phyloP scores from a whole-genome alignment of 495 filamentous ascomycete genomes.

The Penicillium paradoxum region DNA sequence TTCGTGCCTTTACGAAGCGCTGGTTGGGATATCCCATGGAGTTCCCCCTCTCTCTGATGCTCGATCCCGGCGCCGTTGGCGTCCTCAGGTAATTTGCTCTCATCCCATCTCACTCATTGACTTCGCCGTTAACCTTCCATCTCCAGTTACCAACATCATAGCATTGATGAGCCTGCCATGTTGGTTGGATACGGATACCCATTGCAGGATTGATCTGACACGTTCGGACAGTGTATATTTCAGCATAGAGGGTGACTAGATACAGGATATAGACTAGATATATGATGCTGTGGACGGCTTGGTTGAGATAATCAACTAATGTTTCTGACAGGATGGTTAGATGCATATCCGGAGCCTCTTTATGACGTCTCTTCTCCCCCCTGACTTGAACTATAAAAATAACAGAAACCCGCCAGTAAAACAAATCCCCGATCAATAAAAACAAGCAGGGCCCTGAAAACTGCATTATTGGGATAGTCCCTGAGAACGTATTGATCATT shows the following conservation, averaged over 20 bases:
- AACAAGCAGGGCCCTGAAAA: too few species aligned
- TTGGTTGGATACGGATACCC: constrained; percentile 34
- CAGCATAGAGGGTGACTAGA: background rate
- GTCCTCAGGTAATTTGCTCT: constrained; percentile 51
- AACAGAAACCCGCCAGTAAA: too few species aligned
- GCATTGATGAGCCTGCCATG: constrained; percentile 32
- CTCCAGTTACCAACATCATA: constrained; percentile 31
- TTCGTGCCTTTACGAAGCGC: constrained; percentile 72
- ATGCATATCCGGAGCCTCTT: too few species aligned
- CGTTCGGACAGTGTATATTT: background rate
- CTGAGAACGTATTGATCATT: background rate
- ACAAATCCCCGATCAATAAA: too few species aligned
- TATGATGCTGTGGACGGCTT: background rate
- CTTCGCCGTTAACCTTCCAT: background rate
- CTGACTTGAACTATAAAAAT: too few species aligned
- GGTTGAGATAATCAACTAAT: background rate
- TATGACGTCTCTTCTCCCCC: too few species aligned
- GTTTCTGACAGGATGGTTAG: too few species aligned
- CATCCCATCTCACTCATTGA: background rate
- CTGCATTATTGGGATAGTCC: too few species aligned
- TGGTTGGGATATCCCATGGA: constrained; percentile 65
- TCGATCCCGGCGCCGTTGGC: constrained; percentile 72
- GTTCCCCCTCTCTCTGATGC: constrained; percentile 60
- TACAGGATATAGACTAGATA: background rate
- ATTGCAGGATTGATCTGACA: constrained; percentile 10